A percentile compares a stretch with the other conserved stretches of the same genome.
Evolutionary conservation across 2,329 filamentous ascomycete genomes (phyloP).

Genomic region (Monosporascus sp.): DNA sequence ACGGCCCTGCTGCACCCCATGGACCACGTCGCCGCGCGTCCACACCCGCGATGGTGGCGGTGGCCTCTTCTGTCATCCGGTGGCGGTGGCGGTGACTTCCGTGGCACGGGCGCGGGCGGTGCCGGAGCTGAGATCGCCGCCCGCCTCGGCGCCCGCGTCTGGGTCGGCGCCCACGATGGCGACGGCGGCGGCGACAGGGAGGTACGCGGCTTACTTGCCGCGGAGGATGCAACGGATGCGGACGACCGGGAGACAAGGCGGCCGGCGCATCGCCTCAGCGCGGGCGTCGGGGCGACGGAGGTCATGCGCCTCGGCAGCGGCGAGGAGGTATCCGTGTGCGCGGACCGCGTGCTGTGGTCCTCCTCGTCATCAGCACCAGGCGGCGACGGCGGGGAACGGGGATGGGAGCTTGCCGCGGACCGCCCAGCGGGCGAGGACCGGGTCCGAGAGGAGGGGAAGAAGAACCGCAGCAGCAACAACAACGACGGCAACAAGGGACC

Average conservation of each 20-base stretch:
- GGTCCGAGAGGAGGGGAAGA: background rate
- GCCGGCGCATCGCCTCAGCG: background rate
- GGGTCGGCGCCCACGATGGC: constrained; percentile 57
- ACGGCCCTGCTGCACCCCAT: constrained; percentile 61
- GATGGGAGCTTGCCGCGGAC: background rate
- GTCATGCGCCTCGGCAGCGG: constrained; percentile 36
- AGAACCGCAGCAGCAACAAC: too few relatives aligned
- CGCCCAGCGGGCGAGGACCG: background rate
- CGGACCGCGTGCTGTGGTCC: constrained; percentile 30
- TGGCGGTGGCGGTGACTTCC: too few relatives aligned
- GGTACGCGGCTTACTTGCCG: constrained; percentile 42
- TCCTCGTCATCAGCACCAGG: constrained; percentile 1
- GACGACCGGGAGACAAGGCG: too few relatives aligned
- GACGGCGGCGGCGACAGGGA: constrained; percentile 43
- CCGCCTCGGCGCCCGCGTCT: constrained; percentile 46
- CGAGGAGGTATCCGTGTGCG: constrained; percentile 37
- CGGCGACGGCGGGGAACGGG: background rate
- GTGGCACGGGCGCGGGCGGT: background rate
- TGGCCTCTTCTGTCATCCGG: too few relatives aligned
- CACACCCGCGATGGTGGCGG: constrained; percentile 45
- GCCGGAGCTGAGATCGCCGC: constrained; percentile 52
- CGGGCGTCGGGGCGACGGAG: constrained; percentile 26
- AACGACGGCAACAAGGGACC: too few relatives aligned
- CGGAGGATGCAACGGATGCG: background rate
- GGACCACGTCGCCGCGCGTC: constrained; percentile 42